These are phyloP conservation scores for Orobanche coerulescens DNA, from an alignment of 257 asterid species.

Conservation along the genomic window DNA sequence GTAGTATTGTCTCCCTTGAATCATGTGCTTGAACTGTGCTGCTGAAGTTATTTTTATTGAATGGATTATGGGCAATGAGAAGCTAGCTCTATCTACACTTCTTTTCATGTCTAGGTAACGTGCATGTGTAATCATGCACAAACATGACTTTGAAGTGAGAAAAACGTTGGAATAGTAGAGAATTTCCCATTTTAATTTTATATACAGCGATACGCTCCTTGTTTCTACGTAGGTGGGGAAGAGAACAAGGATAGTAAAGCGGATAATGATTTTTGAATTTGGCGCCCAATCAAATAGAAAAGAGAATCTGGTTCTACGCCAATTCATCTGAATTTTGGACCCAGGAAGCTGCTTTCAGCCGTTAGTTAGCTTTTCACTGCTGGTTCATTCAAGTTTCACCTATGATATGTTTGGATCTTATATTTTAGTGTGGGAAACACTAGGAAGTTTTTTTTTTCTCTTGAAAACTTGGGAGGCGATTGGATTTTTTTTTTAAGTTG, in stretches of 20 bases:
- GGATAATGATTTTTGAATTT: not conserved
- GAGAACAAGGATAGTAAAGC: not conserved
- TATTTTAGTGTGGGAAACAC: not conserved
- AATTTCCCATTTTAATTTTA: not conserved
- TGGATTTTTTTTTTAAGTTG: no score
- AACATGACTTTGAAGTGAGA: not conserved
- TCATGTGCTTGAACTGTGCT: not conserved
- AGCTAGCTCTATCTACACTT: not conserved
- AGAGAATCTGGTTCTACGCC: not conserved
- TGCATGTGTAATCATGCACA: constrained; percentile 15
- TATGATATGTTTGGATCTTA: not conserved
- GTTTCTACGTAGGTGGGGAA: not conserved
- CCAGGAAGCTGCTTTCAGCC: not conserved
- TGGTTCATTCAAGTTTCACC: not conserved
- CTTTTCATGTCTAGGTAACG: not conserved
- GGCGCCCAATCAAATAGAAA: no score
- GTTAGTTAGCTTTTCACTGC: not conserved
- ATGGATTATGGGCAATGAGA: not conserved
- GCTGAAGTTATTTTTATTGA: not conserved
- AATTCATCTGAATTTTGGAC: no score
- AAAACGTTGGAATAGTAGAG: not conserved
- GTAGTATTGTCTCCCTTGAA: constrained; percentile 16
- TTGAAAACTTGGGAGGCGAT: no score
- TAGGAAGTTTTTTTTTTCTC: not conserved
- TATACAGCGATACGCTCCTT: not conserved